A percentile compares a stretch with the other conserved stretches of the same genome.
Conservation (phyloP, 495 filamentous ascomycete species). For the Hypoxylon lienhwacheense region DNA sequence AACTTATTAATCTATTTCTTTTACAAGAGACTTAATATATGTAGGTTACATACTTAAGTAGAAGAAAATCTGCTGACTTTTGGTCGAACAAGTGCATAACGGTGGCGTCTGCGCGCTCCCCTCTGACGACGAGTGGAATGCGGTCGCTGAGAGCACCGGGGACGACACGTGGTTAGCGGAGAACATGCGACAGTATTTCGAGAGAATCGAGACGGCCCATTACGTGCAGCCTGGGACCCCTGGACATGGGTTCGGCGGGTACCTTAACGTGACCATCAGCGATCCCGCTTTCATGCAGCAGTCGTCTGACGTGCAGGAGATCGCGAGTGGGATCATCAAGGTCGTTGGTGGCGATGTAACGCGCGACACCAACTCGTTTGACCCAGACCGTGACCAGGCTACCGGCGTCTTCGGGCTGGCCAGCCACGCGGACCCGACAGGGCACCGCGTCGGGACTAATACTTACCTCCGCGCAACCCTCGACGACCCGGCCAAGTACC, state of each 20-base stretch:
- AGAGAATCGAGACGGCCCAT: slow-evolving; percentile 49
- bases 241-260: slow-evolving; percentile 50
- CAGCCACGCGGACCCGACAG: slow-evolving; percentile 43
- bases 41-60: no score
- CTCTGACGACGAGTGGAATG: slow-evolving; percentile 51
- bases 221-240: slow-evolving; percentile 43
- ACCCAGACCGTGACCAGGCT: slow-evolving; percentile 42
- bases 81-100: slow-evolving; percentile 42
- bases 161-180: slow-evolving; percentile 48
- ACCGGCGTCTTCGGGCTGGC: slow-evolving; percentile 51
- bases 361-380: slow-evolving; percentile 46
- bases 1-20: no score
- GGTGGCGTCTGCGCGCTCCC: slow-evolving; percentile 47
- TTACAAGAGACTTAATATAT: no score
- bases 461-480: slow-evolving; percentile 50
- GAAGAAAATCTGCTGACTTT: neutral
- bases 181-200: slow-evolving; percentile 51
- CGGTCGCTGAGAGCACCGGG: slow-evolving; percentile 49
- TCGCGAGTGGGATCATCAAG: slow-evolving; percentile 40
- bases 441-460: slow-evolving; percentile 47
- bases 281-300: slow-evolving; percentile 39
- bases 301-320: slow-evolving; percentile 30
- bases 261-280: slow-evolving; percentile 44
- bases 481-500: slow-evolving; percentile 48
- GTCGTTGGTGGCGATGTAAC: slow-evolving; percentile 42